Evolutionary conservation across 345 rosid species (phyloP).

Genomic region (Euphorbia lathyris): DNA sequence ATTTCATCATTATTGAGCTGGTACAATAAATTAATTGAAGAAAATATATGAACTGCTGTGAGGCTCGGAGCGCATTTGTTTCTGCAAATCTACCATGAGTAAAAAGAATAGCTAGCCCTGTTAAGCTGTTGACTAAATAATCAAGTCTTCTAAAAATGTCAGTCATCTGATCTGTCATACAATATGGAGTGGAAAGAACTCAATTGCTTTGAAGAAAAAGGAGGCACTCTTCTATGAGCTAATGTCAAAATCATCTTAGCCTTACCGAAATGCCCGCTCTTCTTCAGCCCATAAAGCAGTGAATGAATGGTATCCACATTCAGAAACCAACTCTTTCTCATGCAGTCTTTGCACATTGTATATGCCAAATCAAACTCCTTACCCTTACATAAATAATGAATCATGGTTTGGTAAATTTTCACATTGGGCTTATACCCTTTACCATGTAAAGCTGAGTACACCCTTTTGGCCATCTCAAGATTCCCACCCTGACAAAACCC

Average conservation of each 20-base stretch:
- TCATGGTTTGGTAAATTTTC: constrained; percentile 77
- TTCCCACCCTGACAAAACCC: constrained; percentile 65
- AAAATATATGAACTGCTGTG: neutral
- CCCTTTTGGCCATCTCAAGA: constrained; percentile 74
- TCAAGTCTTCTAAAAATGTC: neutral
- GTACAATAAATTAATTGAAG: neutral
- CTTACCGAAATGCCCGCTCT: constrained; percentile 41
- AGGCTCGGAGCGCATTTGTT: neutral
- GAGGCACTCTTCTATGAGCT: constrained; percentile 49
- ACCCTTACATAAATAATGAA: constrained; percentile 68
- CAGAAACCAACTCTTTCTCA: constrained; percentile 60
- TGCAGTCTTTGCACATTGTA: constrained; percentile 68
- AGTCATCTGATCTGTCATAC: constrained; percentile 19
- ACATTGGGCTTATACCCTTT: constrained; percentile 50
- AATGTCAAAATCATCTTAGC: constrained; percentile 49
- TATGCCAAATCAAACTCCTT: constrained; percentile 57
- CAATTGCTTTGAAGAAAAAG: constrained; percentile 53
- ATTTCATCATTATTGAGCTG: neutral
- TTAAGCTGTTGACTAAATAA: constrained; percentile 10
- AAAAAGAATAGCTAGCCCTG: constrained; percentile 2
- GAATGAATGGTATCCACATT: constrained; percentile 52
- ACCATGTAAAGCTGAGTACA: constrained; percentile 56
- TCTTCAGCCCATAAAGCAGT: constrained; percentile 54
- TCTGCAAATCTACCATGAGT: constrained; percentile 5
- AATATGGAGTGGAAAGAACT: constrained; percentile 38